phyloP scores from a whole-genome alignment of 2,329 filamentous ascomycete species.

The Alternaria gaisen region DNA sequence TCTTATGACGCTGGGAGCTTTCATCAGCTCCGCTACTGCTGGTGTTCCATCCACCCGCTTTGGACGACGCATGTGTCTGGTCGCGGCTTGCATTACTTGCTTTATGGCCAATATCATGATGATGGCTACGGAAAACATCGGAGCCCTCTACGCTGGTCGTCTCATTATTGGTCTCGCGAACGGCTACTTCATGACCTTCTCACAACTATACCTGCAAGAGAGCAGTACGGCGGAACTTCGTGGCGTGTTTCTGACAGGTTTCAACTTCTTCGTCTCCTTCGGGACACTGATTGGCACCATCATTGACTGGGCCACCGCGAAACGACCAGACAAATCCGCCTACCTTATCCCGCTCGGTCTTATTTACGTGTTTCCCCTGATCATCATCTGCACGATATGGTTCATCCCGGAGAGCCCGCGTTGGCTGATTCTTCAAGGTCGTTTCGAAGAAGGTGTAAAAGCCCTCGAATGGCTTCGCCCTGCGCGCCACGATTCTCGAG shows the following conservation, averaged over 20 bases:
- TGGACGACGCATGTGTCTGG: constrained; percentile 58
- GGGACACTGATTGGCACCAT: constrained; percentile 58
- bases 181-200: constrained; percentile 65
- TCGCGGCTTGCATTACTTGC: constrained; percentile 60
- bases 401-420: constrained; percentile 46
- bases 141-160: constrained; percentile 63
- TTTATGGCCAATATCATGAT: constrained; percentile 64
- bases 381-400: constrained; percentile 54
- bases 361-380: constrained; percentile 58
- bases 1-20: constrained; percentile 58
- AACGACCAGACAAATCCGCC: constrained; percentile 42
- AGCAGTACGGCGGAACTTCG: constrained; percentile 61
- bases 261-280: constrained; percentile 60
- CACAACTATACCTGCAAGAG: constrained; percentile 62
- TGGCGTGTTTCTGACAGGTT: constrained; percentile 58
- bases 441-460: constrained; percentile 47
- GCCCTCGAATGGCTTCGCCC: constrained; percentile 50
- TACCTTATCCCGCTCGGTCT: constrained; percentile 62
- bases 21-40: constrained; percentile 53
- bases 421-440: constrained; percentile 45
- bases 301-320: constrained; percentile 60
- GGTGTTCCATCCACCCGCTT: constrained; percentile 53
- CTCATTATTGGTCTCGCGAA: constrained; percentile 66
- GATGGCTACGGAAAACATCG: constrained; percentile 65
- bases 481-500: constrained; percentile 51